A percentile compares a stretch with the other conserved stretches of the same genome.
Evolutionary conservation across 345 rosid genomes (phyloP).

Genomic region (Erysimum cheiranthoides): DNA sequence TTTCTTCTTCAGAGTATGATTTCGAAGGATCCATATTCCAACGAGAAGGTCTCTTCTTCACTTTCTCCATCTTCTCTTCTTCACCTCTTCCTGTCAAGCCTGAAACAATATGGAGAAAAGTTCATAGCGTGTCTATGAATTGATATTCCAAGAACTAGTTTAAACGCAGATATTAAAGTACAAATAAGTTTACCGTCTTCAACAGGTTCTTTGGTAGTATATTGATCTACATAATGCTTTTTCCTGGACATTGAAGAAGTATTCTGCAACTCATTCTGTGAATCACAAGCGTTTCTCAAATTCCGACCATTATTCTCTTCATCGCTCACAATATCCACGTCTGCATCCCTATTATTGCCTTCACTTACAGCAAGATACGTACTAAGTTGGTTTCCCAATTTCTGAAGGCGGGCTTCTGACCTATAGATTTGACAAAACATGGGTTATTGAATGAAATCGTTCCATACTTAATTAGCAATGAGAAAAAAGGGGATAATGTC

Average conservation of each 20-base stretch:
- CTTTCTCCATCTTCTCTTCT: slow-evolving; percentile 46
- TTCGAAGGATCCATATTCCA: slow-evolving; percentile 49
- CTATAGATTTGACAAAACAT: slow-evolving; percentile 50
- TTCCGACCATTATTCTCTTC: slow-evolving; percentile 57
- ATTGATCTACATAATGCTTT: slow-evolving; percentile 47
- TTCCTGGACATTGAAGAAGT: slow-evolving; percentile 52
- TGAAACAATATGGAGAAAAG: slow-evolving; percentile 34
- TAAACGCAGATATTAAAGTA: not conserved
- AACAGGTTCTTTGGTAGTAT: slow-evolving; percentile 47
- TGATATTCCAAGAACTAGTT: not conserved
- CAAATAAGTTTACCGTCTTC: slow-evolving; percentile 48
- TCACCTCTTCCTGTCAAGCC: slow-evolving; percentile 43
- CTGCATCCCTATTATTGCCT: slow-evolving; percentile 68
- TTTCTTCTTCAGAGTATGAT: slow-evolving; percentile 53
- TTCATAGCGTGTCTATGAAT: not conserved
- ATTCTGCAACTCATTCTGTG: slow-evolving; percentile 50
- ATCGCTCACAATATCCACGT: slow-evolving; percentile 66
- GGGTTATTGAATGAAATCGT: slow-evolving; percentile 17
- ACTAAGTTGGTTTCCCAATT: slow-evolving; percentile 74
- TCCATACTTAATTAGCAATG: not conserved
- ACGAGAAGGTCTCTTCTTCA: slow-evolving; percentile 48
- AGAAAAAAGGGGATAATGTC: slow-evolving; percentile 18
- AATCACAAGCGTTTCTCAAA: slow-evolving; percentile 35
- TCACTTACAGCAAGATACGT: slow-evolving; percentile 51
- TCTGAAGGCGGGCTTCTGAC: slow-evolving; percentile 75